Base-by-base conservation (phyloP, 176 grass and related monocot genomes). In the Pontederia paniculata region DNA sequence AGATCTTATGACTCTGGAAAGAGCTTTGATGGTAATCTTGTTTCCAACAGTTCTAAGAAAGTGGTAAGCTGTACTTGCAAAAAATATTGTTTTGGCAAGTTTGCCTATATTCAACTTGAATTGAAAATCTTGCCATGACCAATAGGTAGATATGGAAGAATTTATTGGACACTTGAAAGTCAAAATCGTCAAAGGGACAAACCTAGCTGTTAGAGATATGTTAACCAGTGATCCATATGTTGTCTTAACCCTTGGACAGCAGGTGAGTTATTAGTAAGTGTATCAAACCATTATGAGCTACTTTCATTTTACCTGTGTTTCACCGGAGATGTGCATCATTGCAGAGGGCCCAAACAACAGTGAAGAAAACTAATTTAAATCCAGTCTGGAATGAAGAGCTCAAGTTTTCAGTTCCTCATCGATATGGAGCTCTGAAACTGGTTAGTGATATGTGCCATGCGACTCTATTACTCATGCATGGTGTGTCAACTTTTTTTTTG, bases 301-400 rank as follows among this genome's bases (percentile, higher is more conserved):
- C 51, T 80, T 16, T 46, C 10, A 46, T 60, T 45, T 44, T 58
- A 45, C 61, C 61, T 15, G 5, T 17, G 63, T 69, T 44, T 53
- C 17, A 44, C 22, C 20, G 51, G 42, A 45, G 31, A 13, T 55
- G 17, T 47, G 44, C 17, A 47, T 78, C 23, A 73, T 81, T 69
- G 48, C 93, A 98, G 93, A 98, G 50, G 75, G 72, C 42, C 50
- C 93, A 82, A 55, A 91, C 93, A 2, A 91, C 87, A 18, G 73
- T 98, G 51, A 98, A 91, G 75, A 58, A 61, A 12, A 98, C 86
- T 65, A 85, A 91, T 55, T 53, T 98, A 60, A 98, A 98, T 73
- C 93, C 93, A 19, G 63, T 98, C 62, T 98, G 93, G 87, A 89
- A 98, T 80, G 93, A 98, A 69, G 87, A 84, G 54, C 75, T 98